These are phyloP conservation scores for Sordariomycetes sp. DNA, from an alignment of 2,329 filamentous ascomycete genomes.

Conservation along the genomic window DNA sequence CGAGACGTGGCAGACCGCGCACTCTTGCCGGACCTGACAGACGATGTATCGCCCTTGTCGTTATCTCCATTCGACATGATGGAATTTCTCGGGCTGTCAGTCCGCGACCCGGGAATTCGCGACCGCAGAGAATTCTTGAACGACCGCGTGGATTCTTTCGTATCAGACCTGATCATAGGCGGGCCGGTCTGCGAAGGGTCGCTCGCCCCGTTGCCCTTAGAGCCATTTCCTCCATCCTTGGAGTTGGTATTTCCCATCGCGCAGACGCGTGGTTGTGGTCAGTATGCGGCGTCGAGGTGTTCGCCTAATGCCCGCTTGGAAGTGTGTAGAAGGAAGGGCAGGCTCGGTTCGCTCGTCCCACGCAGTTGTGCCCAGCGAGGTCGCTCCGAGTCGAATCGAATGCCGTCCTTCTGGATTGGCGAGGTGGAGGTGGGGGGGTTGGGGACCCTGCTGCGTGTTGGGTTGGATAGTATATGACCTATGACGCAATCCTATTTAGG, in stretches of 20 bases:
- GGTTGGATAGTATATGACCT: not conserved
- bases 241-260: conserved; percentile 68
- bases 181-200: conserved; percentile 56
- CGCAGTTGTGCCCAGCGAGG: not conserved
- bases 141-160: conserved; percentile 80
- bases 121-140: conserved; percentile 66
- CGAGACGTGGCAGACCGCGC: conserved; percentile 34
- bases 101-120: conserved; percentile 70
- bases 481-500: not conserved
- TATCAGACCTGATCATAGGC: conserved; percentile 85
- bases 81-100: conserved; percentile 73
- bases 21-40: conserved; percentile 59
- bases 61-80: conserved; percentile 49
- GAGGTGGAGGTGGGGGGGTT: not conserved
- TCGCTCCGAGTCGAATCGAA: not conserved
- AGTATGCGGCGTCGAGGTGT: not conserved
- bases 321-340: not conserved
- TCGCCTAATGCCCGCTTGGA: not conserved
- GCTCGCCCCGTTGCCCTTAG: conserved; percentile 30
- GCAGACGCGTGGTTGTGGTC: conserved; percentile 4
- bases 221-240: conserved; percentile 35
- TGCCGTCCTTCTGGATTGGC: not conserved
- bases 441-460: not conserved
- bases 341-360: not conserved
- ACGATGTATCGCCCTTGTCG: conserved; percentile 62